phyloP scores from a whole-genome alignment of 176 grass and related monocot species.

The Bolboschoenus planiculmis region DNA sequence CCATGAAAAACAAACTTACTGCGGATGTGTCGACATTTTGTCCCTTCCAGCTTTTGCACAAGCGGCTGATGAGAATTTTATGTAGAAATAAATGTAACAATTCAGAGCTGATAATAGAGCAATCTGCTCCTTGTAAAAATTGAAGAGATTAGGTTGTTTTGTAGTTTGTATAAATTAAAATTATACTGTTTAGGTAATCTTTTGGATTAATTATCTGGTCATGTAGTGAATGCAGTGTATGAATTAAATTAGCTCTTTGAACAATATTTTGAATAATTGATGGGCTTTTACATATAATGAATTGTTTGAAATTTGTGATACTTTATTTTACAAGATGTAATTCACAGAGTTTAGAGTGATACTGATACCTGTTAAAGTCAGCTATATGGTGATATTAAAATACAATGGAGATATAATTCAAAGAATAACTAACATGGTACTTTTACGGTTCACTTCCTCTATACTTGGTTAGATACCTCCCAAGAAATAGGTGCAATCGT shows the following conservation, averaged over 20 bases:
- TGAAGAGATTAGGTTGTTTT: neutral
- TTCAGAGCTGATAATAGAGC: neutral
- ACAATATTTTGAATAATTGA: neutral
- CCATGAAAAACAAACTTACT: neutral
- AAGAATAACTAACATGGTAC: no score
- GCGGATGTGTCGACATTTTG: neutral
- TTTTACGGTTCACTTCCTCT: no score
- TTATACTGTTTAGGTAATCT: neutral
- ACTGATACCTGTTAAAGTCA: no score
- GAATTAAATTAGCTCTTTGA: neutral
- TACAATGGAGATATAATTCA: no score
- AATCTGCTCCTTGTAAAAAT: neutral
- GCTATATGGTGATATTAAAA: no score
- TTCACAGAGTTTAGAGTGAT: neutral
- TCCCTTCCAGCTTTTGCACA: neutral
- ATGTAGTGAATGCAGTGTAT: neutral
- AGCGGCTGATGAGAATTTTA: neutral
- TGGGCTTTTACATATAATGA: neutral
- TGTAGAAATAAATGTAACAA: neutral
- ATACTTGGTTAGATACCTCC: no score
- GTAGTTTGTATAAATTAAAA: neutral
- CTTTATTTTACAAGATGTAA: neutral
- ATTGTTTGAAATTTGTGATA: neutral
- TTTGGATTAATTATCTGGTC: neutral
- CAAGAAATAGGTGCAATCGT: no score